Base-by-base conservation (phyloP, 495 filamentous ascomycete genomes). In the Xylaria scruposa region DNA sequence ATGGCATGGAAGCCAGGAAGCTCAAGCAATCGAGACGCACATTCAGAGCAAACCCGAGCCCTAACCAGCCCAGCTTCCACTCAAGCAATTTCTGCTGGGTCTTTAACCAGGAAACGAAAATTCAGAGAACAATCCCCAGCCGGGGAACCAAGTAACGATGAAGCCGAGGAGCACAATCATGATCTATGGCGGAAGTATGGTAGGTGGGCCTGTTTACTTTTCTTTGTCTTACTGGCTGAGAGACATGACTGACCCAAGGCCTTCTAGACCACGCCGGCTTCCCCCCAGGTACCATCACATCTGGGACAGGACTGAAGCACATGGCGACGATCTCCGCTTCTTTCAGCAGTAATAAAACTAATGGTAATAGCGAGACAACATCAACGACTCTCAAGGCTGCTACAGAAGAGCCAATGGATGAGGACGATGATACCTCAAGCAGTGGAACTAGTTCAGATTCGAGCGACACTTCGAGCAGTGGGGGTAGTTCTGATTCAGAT, bases 241-340 rank as follows among this genome's bases (percentile, higher is more conserved):
- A 64, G 76, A 82, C 66, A 87, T 81, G 10, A 17, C 70, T 71
- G 19, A 71, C 70, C 31, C 42, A 19, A 42, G 10, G 13, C 17
- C 67, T 26, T 40, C 47, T 40, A 71, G 86, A 88, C 69, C 75
- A 82, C 19, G 79, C 85, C 58, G 86, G 86, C 0, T 82, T 88
- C 44, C 86, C 86, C 8, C 75, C 81, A 10, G 86, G 86, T 13
- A 86, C 86, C 8, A 84, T 87, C 49, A 71, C 81, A 19, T 82
- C 80, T 17, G 82, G 83, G 1, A 82, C 79, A 10, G 82, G 83
- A 21, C 68, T 83, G 19, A 68, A 63, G 13, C 77, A 81, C 42
- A 84, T 84, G 78, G 83, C 75, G 15, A 75, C 76, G 21, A 74
- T 79, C 31, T 79, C 76, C 4, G 33, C 63, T n/a, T 75, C 76